Evolutionary conservation across 202 grass and related monocot genomes (phyloP).

Genomic region (Panicum virgatum): DNA sequence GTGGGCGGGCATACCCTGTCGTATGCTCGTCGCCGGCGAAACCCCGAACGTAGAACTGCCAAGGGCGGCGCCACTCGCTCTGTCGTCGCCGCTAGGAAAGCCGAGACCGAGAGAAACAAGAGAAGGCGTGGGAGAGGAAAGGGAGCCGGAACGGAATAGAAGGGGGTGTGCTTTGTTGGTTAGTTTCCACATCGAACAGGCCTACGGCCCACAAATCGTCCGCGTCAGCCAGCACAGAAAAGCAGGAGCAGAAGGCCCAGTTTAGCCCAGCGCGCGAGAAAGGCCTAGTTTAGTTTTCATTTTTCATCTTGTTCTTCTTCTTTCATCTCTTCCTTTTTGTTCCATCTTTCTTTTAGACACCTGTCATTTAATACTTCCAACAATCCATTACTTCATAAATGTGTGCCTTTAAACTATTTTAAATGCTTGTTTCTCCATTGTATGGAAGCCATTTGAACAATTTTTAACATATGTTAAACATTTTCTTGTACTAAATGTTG

Average conservation of each 20-base stretch:
- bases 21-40: neutral
- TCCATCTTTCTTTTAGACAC: neutral
- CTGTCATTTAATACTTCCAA: neutral
- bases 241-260: neutral
- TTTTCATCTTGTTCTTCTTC: neutral
- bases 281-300: neutral
- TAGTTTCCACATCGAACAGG: neutral
- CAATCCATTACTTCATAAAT: neutral
- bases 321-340: neutral
- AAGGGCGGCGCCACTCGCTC: neutral
- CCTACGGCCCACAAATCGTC: neutral
- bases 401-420: neutral
- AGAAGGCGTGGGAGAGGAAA: neutral
- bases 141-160: too few relatives aligned
- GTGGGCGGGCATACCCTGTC: neutral
- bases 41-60: neutral
- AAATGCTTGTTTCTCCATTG: neutral
- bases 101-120: neutral
- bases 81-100: neutral
- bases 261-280: neutral
- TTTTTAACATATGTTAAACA: too few relatives aligned
- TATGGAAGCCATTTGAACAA: too few relatives aligned
- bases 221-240: too few relatives aligned
- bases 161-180: neutral
- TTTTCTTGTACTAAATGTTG: too few relatives aligned